Evolutionary conservation across 768 basidiomycete genomes (phyloP), one percentile per base, ranked within the genome.

Genomic region (Tulasnella sp.): DNA sequence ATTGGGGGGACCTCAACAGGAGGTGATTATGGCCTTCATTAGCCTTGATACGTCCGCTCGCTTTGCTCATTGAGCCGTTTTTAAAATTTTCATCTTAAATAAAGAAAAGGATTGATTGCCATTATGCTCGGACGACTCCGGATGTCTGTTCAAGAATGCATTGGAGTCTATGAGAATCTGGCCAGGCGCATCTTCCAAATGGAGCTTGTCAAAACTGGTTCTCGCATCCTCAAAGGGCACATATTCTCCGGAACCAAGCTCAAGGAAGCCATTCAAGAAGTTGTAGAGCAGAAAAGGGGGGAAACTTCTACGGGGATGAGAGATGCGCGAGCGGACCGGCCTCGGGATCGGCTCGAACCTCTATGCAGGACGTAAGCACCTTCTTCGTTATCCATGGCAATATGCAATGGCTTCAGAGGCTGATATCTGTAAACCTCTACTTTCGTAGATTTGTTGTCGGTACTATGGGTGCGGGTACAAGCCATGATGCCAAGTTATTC

Each of bases 121-220:
- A 81, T 86, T 20, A 85, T 86, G 84, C 82, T 86, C 10, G 85
- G 85, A 13, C 82, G 85, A 7, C 82, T 86, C 13, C 83, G 82
- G 20, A 85, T 85, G 83, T 61, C 84, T 0, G 79, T 86, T n/a
- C 80, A 83, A 26, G 82, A 86, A 70, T 85, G 84, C 77, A 83
- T 84, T 51, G 67, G 80, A 2, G 81, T 75, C 15, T 86, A 85
- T 70, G 76, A 79, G 5, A 73, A 70, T 11, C 74, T 86, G 7
- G 80, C 84, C 11, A 81, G 80, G 39, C 78, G 81, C n/a, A 83
- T 86, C 6, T 86, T 86, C 78, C 77, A 46, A 44, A 44, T 44
- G 26, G 32, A 35, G 37, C 51, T 61, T n/a, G 7, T 61, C 29
- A 9, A 61, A 61, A 61, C 57, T 40, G 40, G 40, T 40, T 40